Conservation (phyloP, 257 asterid species). For the Solanum arcanum region DNA sequence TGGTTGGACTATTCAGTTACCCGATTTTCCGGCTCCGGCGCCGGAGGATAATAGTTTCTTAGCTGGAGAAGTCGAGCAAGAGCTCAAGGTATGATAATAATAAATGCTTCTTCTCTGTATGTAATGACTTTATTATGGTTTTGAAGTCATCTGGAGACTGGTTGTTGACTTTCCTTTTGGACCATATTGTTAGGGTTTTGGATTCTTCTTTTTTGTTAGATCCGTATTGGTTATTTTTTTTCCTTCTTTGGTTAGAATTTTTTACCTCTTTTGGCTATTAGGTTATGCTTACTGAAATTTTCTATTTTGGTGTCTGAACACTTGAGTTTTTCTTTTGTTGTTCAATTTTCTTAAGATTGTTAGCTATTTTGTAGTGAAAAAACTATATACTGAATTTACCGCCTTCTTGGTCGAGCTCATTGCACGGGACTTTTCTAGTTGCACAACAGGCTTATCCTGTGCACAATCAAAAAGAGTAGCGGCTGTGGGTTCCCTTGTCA, state of each 20-base stretch:
- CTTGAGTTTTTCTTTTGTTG: background rate
- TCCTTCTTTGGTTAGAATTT: background rate
- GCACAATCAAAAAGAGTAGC: background rate
- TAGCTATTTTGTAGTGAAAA: background rate
- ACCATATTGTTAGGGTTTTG: background rate
- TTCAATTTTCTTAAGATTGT: background rate
- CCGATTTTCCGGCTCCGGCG: conserved; percentile 23
- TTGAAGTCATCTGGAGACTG: conserved; percentile 5
- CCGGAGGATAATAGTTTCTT: conserved; percentile 17
- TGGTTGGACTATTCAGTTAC: conserved; percentile 69
- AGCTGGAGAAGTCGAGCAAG: conserved; percentile 29
- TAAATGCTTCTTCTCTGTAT: background rate
- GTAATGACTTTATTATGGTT: conserved; percentile 9
- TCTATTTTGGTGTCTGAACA: background rate
- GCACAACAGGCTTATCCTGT: no score
- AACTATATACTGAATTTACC: background rate
- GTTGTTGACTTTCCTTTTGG: background rate
- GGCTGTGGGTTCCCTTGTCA: background rate
- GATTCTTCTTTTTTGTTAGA: background rate
- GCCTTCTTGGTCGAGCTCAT: background rate
- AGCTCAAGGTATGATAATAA: conserved; percentile 33
- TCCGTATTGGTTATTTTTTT: background rate
- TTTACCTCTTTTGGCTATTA: background rate
- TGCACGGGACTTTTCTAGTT: background rate
- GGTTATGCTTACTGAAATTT: background rate